Evolutionary conservation across 371 early-diverging fungal species (phyloP).

Genomic region (Funneliformis caledonium): DNA sequence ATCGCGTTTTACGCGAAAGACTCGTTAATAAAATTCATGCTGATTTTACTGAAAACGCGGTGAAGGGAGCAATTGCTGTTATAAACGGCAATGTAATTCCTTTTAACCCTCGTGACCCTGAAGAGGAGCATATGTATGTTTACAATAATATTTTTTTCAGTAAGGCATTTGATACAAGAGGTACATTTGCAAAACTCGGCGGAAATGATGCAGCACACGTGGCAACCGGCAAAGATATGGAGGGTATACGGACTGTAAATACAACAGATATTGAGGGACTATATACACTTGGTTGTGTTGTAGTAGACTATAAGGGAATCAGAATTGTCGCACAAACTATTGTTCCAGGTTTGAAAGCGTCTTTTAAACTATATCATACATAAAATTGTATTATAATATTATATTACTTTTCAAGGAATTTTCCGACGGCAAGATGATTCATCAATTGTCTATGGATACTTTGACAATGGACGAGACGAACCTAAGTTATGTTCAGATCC

Average conservation of each 20-base stretch:
- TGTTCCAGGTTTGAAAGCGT: constrained; percentile 78
- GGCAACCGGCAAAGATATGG: constrained; percentile 91
- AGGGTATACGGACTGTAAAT: constrained; percentile 83
- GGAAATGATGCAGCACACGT: constrained; percentile 94
- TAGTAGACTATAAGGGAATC: constrained; percentile 90
- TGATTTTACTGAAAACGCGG: constrained; percentile 92
- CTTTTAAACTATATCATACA: background rate
- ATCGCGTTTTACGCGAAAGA: constrained; percentile 87
- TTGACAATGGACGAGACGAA: constrained; percentile 71
- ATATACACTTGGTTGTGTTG: constrained; percentile 85
- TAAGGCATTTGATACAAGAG: constrained; percentile 87
- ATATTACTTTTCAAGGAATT: constrained; percentile 46
- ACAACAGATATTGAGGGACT: constrained; percentile 76
- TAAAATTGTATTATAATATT: background rate
- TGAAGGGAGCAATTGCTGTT: constrained; percentile 83
- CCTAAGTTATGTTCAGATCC: constrained; percentile 67
- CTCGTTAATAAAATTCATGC: constrained; percentile 80
- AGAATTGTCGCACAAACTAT: constrained; percentile 93
- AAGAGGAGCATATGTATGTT: constrained; percentile 85
- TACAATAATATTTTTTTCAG: constrained; percentile 96
- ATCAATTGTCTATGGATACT: constrained; percentile 87
- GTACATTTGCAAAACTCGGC: constrained; percentile 81
- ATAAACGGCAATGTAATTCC: constrained; percentile 80
- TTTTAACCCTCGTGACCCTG: constrained; percentile 80
- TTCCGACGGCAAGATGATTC: constrained; percentile 80